Conservation (phyloP, 257 asterid species). For the Fraxinus cuspidata region DNA sequence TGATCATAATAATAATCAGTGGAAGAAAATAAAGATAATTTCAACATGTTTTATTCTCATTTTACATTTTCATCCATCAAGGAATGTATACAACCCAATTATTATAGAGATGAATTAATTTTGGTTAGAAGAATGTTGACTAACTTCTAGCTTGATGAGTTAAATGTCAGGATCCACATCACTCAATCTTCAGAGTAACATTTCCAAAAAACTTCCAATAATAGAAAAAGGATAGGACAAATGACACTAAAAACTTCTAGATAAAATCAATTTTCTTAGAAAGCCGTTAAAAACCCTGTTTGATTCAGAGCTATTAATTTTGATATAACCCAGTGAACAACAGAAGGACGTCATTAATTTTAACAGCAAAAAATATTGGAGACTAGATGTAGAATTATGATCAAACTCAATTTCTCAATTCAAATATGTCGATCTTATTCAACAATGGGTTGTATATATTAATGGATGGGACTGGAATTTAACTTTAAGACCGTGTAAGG, state of each 20-base stretch:
- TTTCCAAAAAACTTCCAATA: neutral
- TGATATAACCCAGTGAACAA: neutral
- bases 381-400: neutral
- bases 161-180: neutral
- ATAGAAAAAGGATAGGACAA: neutral
- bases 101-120: neutral
- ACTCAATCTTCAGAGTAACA: neutral
- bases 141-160: neutral
- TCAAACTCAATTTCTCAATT: neutral
- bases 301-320: neutral
- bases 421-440: neutral
- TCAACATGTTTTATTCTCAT: neutral
- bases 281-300: neutral
- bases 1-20: neutral
- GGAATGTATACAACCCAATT: neutral
- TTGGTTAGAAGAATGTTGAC: neutral
- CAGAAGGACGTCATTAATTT: neutral
- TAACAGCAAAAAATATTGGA: neutral
- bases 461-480: neutral
- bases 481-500: neutral
- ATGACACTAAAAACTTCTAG: neutral
- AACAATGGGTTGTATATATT: neutral
- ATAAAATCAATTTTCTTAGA: neutral
- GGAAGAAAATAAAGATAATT: neutral
- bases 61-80: neutral